Base-by-base conservation (phyloP, 148 eudicot species). In the Oxyria digyna region DNA sequence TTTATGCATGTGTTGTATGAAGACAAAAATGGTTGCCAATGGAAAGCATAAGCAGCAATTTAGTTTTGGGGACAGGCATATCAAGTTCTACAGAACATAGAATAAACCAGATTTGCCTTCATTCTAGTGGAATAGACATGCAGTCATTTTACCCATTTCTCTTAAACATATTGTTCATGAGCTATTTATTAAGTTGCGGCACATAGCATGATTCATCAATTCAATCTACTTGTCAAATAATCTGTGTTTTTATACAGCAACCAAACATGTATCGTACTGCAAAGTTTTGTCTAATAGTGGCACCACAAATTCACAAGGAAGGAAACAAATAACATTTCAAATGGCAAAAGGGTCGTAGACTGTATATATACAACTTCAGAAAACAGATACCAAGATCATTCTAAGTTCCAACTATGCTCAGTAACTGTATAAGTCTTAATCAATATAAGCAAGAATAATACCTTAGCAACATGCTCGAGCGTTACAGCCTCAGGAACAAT, bases 401-500 rank as follows among this genome's bases (percentile, higher is more conserved):
- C 6, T n/a, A 45, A 45, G 50, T 45, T 17, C 50, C 50, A 45
- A 42, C 50, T 45, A 50, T 50, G 26, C 2, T 50, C 26, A 50
- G 21, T 18, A 20, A 50, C 12, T 50, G 11, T 20, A 50, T 8
- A 50, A 27, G 15, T 13, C 31, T 6, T 27, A 18, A 43, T 26
- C n/a, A 9, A 33, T 62, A 43, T 7, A 31, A 64, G 71, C 26
- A 69, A 50, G 65, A n/a, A n/a, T n/a, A 31, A 70, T 76, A 94
- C 97, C 97, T 88, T 73, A 17, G 88, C 81, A 76, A 94, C 96
- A 80, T 94, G 99, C 69, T 94, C 97, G 52, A 94, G 70, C 0
- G 97, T 94, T 23, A 94, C 41, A 13, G 96, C 92, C 75, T 90
- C 92, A 0, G 97, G 97, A 69, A 88, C 72, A 67, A 94, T 85